Evolutionary conservation across 495 filamentous ascomycete genomes (phyloP), one percentile per base, ranked within the genome.

Genomic region (Penicillium pulvis): DNA sequence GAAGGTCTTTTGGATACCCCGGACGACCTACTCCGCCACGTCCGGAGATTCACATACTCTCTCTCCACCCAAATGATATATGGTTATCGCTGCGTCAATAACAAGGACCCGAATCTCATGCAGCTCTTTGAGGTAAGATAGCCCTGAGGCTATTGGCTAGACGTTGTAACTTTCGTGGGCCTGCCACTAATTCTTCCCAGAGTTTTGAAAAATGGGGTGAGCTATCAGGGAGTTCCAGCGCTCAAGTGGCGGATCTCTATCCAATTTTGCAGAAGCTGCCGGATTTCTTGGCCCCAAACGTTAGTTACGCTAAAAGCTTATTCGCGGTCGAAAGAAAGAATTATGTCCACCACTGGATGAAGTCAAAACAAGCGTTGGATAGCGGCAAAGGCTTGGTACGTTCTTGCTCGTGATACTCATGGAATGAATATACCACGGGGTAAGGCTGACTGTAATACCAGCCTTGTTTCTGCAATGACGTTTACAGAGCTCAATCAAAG

Each of bases 91-190:
- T n/a, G 16, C 6, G 4, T 17, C 17, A 42, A 16, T 17, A 16
- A 42, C 2, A 42, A 16, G 9, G 39, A 42, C 14, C 39, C 71
- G 14, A 81, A 80, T 43, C 70, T 84, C 63, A 68, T 71, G 62
- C 80, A 83, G 58, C 69, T 85, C 7, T 83, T 82, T 57, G 71
- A 82, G 39, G 76, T 53, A 73, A 75, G 42, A 78, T 23, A 23
- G 20, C 20, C 1, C 2, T 23, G 20, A 23, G 20, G 20, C 20
- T 23, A 23, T 23, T 23, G 20, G 20, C 20, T 23, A 23, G 20
- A 23, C 1, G 20, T 23, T 23, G 20, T 1, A 1, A 23, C 63
- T 5, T 61, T 65, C 2, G 63, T 28, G 6, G 6, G 4, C 28
- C 65, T 12, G 55, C 74, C 28, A 68, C 76, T 10, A 73, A 77